Base-by-base conservation (phyloP, 2,329 filamentous ascomycete genomes). In the Phoma sp. region DNA sequence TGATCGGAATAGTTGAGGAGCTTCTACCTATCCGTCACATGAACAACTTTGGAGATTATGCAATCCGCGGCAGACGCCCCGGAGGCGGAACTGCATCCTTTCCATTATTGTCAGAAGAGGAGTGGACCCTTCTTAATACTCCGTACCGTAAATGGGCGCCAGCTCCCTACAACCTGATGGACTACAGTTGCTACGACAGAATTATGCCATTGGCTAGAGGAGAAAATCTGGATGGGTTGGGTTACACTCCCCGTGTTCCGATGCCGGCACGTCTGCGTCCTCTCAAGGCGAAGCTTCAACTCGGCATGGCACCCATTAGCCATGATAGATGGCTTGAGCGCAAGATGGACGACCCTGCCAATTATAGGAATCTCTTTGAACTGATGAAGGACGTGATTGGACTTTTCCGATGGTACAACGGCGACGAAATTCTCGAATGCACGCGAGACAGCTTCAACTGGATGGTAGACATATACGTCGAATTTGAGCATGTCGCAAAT, bases 261-360 rank as follows among this genome's bases (percentile, higher is more conserved):
- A 49, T 59, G 11, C 35, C 41, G 25, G 57, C 59, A 11, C 52
- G 58, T 5, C 24, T 65, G 23, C 48, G 47, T 2, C 42, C 57
- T 3, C 36, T 67, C 25, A 58, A 51, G 38, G 48, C 50, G 25
- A 62, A 57, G 41, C 8, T 67, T 3, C 54, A 52, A 52, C 51
- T 55, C 8, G 61, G 64, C 5, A 60, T 61, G 59, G 59, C 58
- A 7, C 62, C 64, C 0, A 50, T 67, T 23, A 60, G 44, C 9
- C 48, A 47, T 30, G 54, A 58, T 14, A 57, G 62, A 9, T 67
- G 60, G 59, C 22, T 55, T 11, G 54, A 62, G 14, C 59, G 55
- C 30, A 57, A 49, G 23, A 59, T 67, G 47, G 60, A 61, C 30
- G 61, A 65, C 13, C 59, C 62, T 11, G 47, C 55, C 23, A 65